Percentiles rank a stretch among this genome's conserved stretches.
phyloP scores from a whole-genome alignment of 805 yeast genomes.

The Clavispora asparagi region DNA sequence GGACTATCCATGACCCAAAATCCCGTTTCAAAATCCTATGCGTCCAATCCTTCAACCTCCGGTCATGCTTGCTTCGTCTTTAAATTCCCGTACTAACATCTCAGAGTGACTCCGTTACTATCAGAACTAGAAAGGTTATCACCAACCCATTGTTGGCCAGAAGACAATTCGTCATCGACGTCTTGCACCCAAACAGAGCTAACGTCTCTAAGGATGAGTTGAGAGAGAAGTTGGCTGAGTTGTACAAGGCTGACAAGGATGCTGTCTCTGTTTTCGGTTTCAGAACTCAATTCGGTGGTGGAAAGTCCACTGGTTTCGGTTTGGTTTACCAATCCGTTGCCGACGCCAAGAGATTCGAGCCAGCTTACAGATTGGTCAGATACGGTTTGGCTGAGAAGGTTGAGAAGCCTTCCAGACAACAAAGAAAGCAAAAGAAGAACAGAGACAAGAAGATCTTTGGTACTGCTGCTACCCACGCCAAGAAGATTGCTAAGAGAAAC shows the following conservation, averaged over 20 bases:
- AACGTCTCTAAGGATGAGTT: conserved; percentile 99
- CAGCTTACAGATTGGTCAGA: conserved; percentile 98
- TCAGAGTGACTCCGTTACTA: conserved; percentile 98
- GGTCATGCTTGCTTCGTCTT: neutral
- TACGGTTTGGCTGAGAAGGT: conserved; percentile 95
- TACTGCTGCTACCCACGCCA: conserved; percentile 93
- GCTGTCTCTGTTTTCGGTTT: conserved; percentile 97
- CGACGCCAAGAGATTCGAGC: conserved; percentile 98
- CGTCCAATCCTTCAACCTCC: neutral
- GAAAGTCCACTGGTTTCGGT: conserved; percentile 99
- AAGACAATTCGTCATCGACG: conserved; percentile 99
- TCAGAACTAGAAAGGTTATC: conserved; percentile 99
- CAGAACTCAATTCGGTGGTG: conserved; percentile 99
- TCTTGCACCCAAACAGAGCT: conserved; percentile 98
- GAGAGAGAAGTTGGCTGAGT: conserved; percentile 86
- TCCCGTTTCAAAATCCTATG: neutral
- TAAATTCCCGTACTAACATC: conserved; percentile 16
- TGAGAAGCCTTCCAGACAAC: conserved; percentile 98
- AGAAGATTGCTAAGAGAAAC: conserved; percentile 85
- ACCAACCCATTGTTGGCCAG: conserved; percentile 98
- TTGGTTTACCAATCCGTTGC: conserved; percentile 96
- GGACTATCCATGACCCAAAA: neutral
- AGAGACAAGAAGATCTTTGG: conserved; percentile 99
- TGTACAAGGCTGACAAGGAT: conserved; percentile 89
- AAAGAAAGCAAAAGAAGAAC: conserved; percentile 99